Evolutionary conservation across 2,329 filamentous ascomycete species (phyloP).

Genomic region (Arthrobotrys musiformis): DNA sequence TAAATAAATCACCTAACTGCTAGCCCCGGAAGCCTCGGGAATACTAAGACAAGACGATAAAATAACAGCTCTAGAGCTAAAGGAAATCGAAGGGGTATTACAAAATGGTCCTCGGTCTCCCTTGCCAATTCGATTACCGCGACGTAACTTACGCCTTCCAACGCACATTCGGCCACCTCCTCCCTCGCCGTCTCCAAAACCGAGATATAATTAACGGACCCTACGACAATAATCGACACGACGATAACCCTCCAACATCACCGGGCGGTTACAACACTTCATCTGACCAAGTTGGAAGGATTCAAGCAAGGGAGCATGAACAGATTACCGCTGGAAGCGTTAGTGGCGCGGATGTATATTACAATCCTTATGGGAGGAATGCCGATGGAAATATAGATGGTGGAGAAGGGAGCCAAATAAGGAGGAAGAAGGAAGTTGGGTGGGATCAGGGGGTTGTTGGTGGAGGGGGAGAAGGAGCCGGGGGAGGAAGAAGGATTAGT

Average conservation of each 20-base stretch:
- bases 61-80: background rate
- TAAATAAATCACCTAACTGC: too few relatives aligned
- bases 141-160: slow-evolving; percentile 41
- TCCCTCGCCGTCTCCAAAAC: slow-evolving; percentile 33
- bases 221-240: background rate
- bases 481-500: background rate
- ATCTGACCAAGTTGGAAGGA: slow-evolving; percentile 2
- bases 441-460: slow-evolving; percentile 26
- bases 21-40: too few relatives aligned
- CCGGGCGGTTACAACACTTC: slow-evolving; percentile 35
- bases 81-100: background rate
- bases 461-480: slow-evolving; percentile 14
- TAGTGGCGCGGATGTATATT: slow-evolving; percentile 29
- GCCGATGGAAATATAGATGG: background rate
- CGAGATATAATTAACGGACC: background rate
- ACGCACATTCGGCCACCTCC: slow-evolving; percentile 41
- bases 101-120: slow-evolving; percentile 43
- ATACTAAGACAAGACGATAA: background rate
- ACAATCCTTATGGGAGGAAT: background rate
- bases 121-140: slow-evolving; percentile 46
- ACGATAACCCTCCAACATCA: slow-evolving; percentile 7
- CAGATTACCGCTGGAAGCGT: slow-evolving; percentile 5
- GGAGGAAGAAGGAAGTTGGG: slow-evolving; percentile 35
- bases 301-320: slow-evolving; percentile 29
- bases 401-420: background rate